Base-by-base conservation (phyloP, 2,329 filamentous ascomycete genomes). In the Penicillium sp. region DNA sequence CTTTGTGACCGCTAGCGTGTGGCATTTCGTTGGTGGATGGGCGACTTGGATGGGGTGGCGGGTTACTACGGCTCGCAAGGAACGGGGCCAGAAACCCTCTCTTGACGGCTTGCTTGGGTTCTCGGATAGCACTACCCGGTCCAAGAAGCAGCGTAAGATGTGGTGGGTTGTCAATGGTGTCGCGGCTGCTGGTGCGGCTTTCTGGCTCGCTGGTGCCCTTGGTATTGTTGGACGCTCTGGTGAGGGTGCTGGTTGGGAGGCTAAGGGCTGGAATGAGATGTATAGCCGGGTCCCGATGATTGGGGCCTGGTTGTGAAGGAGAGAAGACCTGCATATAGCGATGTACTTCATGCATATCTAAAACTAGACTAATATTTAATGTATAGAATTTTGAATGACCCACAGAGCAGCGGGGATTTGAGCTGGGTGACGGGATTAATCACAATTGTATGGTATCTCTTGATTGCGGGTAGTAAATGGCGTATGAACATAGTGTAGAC, bases 131-230 rank as follows among this genome's bases (percentile, higher is more conserved):
- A 77, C 73, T 65, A 80, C 79, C 34, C 77, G 81, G 47, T 71
- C 81, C 58, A 76, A 78, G 55, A 67, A 64, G 47, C 81, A 83
- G 68, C 86, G 86, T 68, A 81, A 85, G 67, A 83, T 84, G 64
- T 89, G 89, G 85, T 85, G 90, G 76, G 73, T 79, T 2, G 80
- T 96, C 52, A 91, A 95, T 68, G 86, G 81, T 0, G 71, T 86
- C 49, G 83, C 83, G 1, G 78, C 81, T 0, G 73, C 80, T 0
- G 71, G 88, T 2, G 81, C 86, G 7, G 81, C 76, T 0, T 52
- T 92, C n/a, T 97, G 92, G 92, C 84, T 92, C 48, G 86, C 87
- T 0, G 92, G 92, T 3, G 88, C 90, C 0, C 72, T 97, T 32
- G 91, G 89, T 0, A 79, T 96, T 14, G 85, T 96, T 8, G 91